Conservation (phyloP, 768 basidiomycete genomes). For the Pulveroboletus sp. region DNA sequence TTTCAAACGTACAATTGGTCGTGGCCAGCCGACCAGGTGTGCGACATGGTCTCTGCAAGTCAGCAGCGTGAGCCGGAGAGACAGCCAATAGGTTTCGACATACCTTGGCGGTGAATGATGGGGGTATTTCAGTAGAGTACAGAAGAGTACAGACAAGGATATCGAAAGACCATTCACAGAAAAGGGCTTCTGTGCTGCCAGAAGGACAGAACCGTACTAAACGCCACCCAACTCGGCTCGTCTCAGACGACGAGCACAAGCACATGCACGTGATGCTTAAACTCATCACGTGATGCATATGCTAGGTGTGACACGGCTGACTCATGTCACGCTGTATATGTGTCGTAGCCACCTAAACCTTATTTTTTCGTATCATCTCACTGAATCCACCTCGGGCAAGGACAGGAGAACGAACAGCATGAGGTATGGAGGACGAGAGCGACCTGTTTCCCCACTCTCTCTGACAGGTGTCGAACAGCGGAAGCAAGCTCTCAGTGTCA, state of each 20-base stretch:
- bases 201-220: conserved; percentile 1
- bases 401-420: conserved; percentile 25
- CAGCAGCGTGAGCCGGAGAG: conserved; percentile 6
- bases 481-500: conserved; percentile 93
- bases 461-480: conserved; percentile 17
- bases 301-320: conserved; percentile 14
- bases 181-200: background rate
- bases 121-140: background rate
- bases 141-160: background rate
- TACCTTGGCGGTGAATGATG: conserved; percentile 2
- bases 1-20: conserved; percentile 17
- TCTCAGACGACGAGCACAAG: conserved; percentile 14
- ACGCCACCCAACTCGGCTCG: background rate
- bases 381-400: conserved; percentile 13
- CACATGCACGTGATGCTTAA: conserved; percentile 9
- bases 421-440: conserved; percentile 21
- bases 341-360: conserved; percentile 28
- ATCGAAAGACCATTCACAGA: conserved; percentile 10
- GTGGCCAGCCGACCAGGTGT: conserved; percentile 18
- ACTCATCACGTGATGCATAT: conserved; percentile 14
- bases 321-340: conserved; percentile 35
- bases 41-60: conserved; percentile 20
- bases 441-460: no score
- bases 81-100: background rate
- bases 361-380: conserved; percentile 25